phyloP scores from a whole-genome alignment of 495 filamentous ascomycete genomes.

The Parachaetomium inaequale region DNA sequence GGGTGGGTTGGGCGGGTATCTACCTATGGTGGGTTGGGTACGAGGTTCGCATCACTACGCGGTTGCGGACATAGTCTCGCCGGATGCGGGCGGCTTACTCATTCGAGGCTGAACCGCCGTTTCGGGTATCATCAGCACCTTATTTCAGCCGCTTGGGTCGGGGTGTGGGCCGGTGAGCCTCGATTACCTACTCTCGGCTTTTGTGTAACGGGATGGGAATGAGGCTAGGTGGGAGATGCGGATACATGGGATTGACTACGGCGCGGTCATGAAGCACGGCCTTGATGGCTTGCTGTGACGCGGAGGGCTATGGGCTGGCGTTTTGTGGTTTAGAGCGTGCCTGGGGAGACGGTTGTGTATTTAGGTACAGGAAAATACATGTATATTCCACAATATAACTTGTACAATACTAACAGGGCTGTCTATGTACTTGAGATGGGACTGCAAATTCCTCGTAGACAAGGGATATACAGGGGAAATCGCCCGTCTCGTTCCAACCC shows the following conservation, averaged over 20 bases:
- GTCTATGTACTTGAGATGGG: too few species aligned
- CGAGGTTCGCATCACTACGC: too few species aligned
- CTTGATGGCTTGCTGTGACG: slow-evolving; percentile 13
- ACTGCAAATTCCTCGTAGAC: too few species aligned
- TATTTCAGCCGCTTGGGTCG: neutral
- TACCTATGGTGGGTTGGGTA: too few species aligned
- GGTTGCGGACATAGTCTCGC: neutral
- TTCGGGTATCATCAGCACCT: slow-evolving; percentile 3
- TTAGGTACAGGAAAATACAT: neutral
- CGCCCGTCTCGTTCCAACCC: too few species aligned
- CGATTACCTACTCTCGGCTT: neutral
- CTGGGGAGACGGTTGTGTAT: neutral
- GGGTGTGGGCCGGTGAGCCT: neutral
- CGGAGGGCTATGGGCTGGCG: neutral
- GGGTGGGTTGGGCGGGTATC: neutral
- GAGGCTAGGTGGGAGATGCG: neutral
- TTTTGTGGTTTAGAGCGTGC: neutral
- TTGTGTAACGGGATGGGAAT: neutral
- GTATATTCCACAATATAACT: too few species aligned
- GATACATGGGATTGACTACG: neutral
- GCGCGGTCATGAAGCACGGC: slow-evolving; percentile 3
- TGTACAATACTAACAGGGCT: too few species aligned
- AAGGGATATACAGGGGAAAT: too few species aligned
- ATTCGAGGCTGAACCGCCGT: neutral
- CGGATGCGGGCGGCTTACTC: too few species aligned